phyloP scores from a whole-genome alignment of 2,329 filamentous ascomycete genomes.

The Tolypocladium album region DNA sequence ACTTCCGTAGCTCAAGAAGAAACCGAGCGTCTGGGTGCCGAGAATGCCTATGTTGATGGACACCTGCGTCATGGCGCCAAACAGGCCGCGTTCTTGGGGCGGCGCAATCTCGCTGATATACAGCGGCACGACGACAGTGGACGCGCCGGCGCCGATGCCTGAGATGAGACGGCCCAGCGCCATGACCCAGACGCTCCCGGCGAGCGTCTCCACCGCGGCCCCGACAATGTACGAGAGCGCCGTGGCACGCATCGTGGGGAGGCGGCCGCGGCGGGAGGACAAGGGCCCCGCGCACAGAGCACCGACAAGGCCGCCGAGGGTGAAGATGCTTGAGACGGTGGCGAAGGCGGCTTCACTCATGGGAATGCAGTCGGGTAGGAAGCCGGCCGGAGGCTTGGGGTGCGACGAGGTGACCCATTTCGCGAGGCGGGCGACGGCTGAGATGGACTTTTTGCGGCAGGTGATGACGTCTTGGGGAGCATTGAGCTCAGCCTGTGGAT shows the following conservation, averaged over 20 bases:
- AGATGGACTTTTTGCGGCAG: constrained; percentile 51
- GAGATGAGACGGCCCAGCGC: constrained; percentile 66
- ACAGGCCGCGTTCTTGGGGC: constrained; percentile 62
- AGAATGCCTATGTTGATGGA: constrained; percentile 90
- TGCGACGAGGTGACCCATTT: constrained; percentile 15
- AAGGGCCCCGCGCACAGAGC: constrained; percentile 71
- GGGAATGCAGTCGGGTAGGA: constrained; percentile 68
- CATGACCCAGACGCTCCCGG: constrained; percentile 56
- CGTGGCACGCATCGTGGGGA: constrained; percentile 66
- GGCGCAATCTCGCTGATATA: constrained; percentile 92
- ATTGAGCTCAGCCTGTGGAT: constrained; percentile 69
- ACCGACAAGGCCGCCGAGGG: constrained; percentile 75
- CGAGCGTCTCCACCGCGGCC: constrained; percentile 63
- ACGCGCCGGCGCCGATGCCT: constrained; percentile 75
- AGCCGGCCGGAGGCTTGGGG: constrained; percentile 12
- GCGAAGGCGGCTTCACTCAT: constrained; percentile 80
- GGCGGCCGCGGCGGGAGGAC: constrained; percentile 66
- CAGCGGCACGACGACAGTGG: constrained; percentile 86
- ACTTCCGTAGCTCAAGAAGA: constrained; percentile 70
- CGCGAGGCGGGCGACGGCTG: constrained; percentile 15
- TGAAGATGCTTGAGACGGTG: constrained; percentile 82
- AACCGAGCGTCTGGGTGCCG: constrained; percentile 71
- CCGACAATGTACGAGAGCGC: constrained; percentile 68
- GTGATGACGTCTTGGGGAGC: constrained; percentile 90
- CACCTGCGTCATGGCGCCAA: constrained; percentile 78